phyloP scores from a whole-genome alignment of 176 grass and related monocot species.

The Eremochloa ophiuroides region DNA sequence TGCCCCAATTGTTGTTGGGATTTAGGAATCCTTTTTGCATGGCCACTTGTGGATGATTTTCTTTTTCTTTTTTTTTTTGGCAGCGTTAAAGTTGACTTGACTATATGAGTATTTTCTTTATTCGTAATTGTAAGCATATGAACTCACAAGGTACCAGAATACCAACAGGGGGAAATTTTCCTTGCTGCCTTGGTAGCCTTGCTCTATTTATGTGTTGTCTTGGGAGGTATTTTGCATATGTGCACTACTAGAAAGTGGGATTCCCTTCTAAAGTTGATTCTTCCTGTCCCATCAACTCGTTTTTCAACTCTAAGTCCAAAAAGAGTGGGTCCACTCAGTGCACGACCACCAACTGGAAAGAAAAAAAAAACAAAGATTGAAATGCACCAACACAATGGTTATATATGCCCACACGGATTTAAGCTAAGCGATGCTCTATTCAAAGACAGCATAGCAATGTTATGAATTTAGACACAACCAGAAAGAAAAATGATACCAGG shows the following conservation, averaged over 20 bases:
- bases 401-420: not conserved
- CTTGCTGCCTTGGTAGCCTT: slow-evolving; percentile 33
- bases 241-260: slow-evolving; percentile 35
- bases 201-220: slow-evolving; percentile 26
- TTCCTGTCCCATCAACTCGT: slow-evolving; percentile 27
- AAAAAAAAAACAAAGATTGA: slow-evolving; percentile 14
- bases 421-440: not conserved
- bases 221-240: slow-evolving; percentile 21
- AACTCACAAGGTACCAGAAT: slow-evolving; percentile 17
- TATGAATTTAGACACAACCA: not conserved
- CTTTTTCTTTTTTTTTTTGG: not conserved
- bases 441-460: not conserved
- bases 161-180: slow-evolving; percentile 17
- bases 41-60: not conserved
- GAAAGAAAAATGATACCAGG: not conserved
- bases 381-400: slow-evolving; percentile 17
- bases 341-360: slow-evolving; percentile 14
- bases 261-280: slow-evolving; percentile 49
- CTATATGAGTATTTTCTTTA: slow-evolving; percentile 9
- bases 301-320: slow-evolving; percentile 39
- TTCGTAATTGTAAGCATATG: slow-evolving; percentile 12
- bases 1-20: not conserved
- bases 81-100: slow-evolving; percentile 17
- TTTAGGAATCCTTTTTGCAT: slow-evolving; percentile 28
- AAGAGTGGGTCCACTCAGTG: slow-evolving; percentile 25